phyloP scores from a whole-genome alignment of 1,284 basidiomycete species.

The Austropuccinia psidii region DNA sequence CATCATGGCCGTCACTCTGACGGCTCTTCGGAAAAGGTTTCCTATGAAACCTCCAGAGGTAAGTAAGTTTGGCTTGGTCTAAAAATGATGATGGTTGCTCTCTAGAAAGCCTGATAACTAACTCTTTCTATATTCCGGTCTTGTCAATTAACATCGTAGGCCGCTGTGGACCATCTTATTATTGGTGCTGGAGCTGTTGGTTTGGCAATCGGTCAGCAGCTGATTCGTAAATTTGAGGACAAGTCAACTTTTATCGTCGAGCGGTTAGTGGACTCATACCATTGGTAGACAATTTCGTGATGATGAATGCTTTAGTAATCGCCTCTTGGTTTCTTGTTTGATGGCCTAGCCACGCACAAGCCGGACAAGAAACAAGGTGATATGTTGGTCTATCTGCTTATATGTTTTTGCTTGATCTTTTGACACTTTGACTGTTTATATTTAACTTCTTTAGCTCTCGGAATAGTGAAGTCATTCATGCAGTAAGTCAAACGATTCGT shows the following conservation, averaged over 20 bases:
- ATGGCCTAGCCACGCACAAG: constrained; percentile 31
- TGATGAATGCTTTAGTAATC: not conserved
- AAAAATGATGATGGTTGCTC: not conserved
- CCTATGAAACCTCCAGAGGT: not conserved
- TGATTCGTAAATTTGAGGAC: constrained; percentile 60
- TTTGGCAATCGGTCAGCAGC: constrained; percentile 70
- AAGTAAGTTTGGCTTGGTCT: not conserved
- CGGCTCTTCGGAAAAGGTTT: not conserved
- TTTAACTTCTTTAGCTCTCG: constrained; percentile 59
- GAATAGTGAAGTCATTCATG: constrained; percentile 93
- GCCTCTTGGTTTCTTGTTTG: not conserved
- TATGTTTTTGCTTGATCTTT: not conserved
- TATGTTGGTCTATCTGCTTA: not conserved
- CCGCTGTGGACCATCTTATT: constrained; percentile 69
- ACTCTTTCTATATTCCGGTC: not conserved
- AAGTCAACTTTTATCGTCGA: constrained; percentile 80
- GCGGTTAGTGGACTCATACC: constrained; percentile 53
- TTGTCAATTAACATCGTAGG: not conserved
- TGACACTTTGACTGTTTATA: not conserved
- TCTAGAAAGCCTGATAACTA: not conserved
- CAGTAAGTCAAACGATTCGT: constrained; percentile 49
- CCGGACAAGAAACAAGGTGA: constrained; percentile 74
- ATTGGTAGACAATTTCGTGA: not conserved
- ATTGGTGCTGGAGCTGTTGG: constrained; percentile 80
- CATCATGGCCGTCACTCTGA: no score